Evolutionary conservation across 2,329 filamentous ascomycete genomes (phyloP), one percentile per base, ranked within the genome.

Genomic region (Venturiaceae sp.): DNA sequence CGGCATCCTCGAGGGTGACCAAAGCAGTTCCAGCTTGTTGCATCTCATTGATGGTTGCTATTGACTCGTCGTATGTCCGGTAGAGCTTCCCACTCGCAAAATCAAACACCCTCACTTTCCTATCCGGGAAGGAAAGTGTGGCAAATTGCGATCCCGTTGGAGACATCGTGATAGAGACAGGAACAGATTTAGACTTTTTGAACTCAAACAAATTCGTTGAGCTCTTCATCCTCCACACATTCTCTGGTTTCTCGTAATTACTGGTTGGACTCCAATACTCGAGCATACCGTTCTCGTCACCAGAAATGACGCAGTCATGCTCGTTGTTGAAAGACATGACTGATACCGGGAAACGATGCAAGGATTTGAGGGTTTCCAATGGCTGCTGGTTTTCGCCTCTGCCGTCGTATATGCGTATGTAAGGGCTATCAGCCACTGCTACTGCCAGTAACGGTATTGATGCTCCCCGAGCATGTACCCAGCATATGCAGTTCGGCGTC

Each of bases 171-270:
- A 99, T 77, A 11, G 88, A 89, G 3, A 85, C 83, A 0, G 92
- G 92, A 0, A 87, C 82, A 0, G 91, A 88, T 71, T 96, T 97
- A 55, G 89, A 83, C 73, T 96, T 97, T 68, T 95, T 97, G 76
- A 99, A 97, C 57, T 96, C 92, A 68, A 97, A 99, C 1, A 99
- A 79, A 66, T 89, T 94, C 2, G 94, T 99, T 1, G 88, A 86
- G 68, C 90, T 95, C 74, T 99, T 99, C 75, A 91, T 89, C 64
- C 90, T 82, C 69, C 95, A 99, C 19, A 99, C 91, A 56, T 84
- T 90, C 64, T 91, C 86, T 0, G 94, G 94, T 72, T 97, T 96
- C 67, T 95, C 90, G 70, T 90, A 96, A 39, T 78, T 84, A 1
- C 83, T 85, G 62, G 82, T 83, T 0, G 94, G 91, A 60, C 83